Evolutionary conservation across 2,329 filamentous ascomycete species (phyloP).

Genomic region (Colletotrichum siamense): DNA sequence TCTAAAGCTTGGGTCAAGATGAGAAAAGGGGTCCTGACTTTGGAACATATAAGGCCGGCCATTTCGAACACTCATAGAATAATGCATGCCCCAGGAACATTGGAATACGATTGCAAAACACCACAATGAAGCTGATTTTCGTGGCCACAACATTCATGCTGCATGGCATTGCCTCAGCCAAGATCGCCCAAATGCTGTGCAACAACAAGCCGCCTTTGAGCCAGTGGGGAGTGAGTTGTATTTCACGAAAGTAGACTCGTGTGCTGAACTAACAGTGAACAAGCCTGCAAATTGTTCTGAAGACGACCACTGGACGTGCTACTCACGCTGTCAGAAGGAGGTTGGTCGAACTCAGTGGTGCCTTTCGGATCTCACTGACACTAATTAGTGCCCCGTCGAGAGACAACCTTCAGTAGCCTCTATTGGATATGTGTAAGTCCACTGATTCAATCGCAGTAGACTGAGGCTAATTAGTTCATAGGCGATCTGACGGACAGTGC

Average conservation of each 20-base stretch:
- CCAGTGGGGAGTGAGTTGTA: background rate
- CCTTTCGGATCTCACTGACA: fast-evolving
- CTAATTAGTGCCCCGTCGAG: background rate
- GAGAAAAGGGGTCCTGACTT: background rate
- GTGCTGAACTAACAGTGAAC: fast-evolving
- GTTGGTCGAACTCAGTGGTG: background rate
- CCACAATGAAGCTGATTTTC: fast-evolving
- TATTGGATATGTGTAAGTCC: background rate
- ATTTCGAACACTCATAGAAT: fast-evolving
- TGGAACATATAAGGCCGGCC: background rate
- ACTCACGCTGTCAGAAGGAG: background rate
- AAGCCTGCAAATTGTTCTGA: background rate
- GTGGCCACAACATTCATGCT: background rate
- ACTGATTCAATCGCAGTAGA: background rate
- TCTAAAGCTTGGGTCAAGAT: background rate
- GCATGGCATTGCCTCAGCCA: background rate
- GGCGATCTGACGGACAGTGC: background rate
- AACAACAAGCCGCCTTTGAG: background rate
- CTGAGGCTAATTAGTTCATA: background rate
- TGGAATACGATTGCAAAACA: background rate
- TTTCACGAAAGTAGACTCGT: fast-evolving
- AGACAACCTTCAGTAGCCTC: background rate
- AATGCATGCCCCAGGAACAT: fast-evolving
- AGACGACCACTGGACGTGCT: background rate
- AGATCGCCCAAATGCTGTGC: background rate